These are phyloP conservation scores for Bathelium albidoporum DNA, from an alignment of 495 filamentous ascomycete genomes.

Conservation along the genomic window DNA sequence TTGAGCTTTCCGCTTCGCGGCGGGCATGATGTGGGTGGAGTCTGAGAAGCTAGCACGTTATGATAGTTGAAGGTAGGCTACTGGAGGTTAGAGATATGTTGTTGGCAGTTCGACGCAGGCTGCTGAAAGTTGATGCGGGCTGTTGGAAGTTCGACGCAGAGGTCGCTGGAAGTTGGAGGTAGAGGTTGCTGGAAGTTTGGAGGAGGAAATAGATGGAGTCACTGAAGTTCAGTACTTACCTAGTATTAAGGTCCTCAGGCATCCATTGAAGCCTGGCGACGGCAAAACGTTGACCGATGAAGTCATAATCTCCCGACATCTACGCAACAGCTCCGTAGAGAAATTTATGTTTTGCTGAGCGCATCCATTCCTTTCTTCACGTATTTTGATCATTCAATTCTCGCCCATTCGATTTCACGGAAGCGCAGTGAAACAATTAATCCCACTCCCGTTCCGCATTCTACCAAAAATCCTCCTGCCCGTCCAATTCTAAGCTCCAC, in stretches of 20 bases:
- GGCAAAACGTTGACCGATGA: not conserved
- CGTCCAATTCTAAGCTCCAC: not conserved
- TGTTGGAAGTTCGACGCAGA: not conserved
- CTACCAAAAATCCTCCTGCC: not conserved
- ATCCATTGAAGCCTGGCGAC: not conserved
- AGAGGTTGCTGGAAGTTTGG: no score
- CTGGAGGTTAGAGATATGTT: no score
- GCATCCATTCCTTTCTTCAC: not conserved
- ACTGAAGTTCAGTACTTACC: no score
- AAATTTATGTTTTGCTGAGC: not conserved
- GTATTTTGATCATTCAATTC: not conserved
- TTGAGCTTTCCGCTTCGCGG: slow-evolving; percentile 21
- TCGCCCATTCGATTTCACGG: not conserved
- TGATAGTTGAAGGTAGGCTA: no score
- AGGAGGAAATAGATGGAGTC: not conserved
- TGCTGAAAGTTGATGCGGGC: no score
- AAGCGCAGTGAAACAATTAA: not conserved
- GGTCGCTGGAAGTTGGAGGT: not conserved
- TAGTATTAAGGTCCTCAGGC: not conserved
- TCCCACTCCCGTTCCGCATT: not conserved
- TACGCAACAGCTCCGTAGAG: no score
- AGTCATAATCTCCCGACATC: not conserved
- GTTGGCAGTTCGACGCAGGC: no score
- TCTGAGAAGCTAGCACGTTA: not conserved
- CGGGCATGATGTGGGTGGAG: not conserved